Conservation (phyloP, 1,284 basidiomycete species). For the Marasmius tenuissimus region DNA sequence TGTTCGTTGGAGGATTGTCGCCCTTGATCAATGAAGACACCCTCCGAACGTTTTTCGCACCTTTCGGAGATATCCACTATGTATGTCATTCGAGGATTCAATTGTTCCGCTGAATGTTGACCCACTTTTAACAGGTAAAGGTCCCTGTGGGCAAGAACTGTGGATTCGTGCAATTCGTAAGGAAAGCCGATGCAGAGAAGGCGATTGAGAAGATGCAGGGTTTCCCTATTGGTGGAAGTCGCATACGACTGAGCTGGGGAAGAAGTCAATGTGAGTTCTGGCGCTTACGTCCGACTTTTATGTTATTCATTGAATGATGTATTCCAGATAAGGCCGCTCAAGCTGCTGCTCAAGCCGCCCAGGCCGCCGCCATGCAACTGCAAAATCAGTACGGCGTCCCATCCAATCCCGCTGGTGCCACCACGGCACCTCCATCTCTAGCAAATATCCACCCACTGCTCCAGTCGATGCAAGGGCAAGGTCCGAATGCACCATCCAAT, state of each 20-base stretch:
- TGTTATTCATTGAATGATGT: conserved; percentile 1
- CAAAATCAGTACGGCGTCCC: conserved; percentile 23
- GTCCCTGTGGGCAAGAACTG: conserved; percentile 95
- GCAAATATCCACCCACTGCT: conserved; percentile 31
- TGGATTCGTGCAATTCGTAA: conserved; percentile 93
- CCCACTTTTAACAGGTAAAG: conserved; percentile 66
- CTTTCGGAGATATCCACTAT: conserved; percentile 91
- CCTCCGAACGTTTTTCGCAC: conserved; percentile 82
- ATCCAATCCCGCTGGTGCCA: not conserved
- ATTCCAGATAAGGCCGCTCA: conserved; percentile 79
- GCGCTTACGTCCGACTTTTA: not conserved
- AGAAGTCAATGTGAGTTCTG: conserved; percentile 77
- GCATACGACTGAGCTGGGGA: conserved; percentile 92
- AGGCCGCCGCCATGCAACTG: conserved; percentile 63
- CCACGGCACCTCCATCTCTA: conserved; percentile 28
- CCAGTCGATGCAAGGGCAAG: not conserved
- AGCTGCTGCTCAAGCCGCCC: conserved; percentile 80
- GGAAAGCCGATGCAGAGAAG: conserved; percentile 87
- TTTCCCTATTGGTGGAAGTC: conserved; percentile 88
- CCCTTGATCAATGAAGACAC: conserved; percentile 88
- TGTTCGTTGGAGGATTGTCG: conserved; percentile 87
- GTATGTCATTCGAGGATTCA: conserved; percentile 41
- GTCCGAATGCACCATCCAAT: not conserved
- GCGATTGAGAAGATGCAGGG: conserved; percentile 97
- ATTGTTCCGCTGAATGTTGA: not conserved